These are phyloP conservation scores for Coemansia sp. DNA, from an alignment of 371 early-diverging fungal genomes.

Conservation along the genomic window DNA sequence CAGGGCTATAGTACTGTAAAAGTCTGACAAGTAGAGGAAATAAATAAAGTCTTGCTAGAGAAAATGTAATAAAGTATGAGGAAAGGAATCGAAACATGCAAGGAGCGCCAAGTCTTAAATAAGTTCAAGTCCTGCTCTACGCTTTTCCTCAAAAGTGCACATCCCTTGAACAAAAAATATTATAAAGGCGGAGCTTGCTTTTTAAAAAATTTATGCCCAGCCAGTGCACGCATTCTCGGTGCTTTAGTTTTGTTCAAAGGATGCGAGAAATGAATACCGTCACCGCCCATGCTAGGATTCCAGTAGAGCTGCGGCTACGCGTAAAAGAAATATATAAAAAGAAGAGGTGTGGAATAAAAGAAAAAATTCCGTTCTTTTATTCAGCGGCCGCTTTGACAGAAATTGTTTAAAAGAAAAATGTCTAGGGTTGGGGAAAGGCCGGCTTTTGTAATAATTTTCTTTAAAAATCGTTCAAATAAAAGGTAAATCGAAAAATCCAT, in stretches of 20 bases:
- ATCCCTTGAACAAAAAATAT: neutral
- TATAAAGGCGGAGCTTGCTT: neutral
- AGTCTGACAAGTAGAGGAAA: neutral
- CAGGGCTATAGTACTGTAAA: neutral
- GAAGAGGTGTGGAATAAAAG: neutral
- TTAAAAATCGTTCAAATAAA: neutral
- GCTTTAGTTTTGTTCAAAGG: neutral
- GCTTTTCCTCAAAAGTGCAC: neutral
- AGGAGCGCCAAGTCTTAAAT: neutral
- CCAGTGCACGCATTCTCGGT: too few species aligned
- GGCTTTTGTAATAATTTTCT: neutral
- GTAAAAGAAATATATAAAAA: too few species aligned
- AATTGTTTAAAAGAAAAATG: neutral
- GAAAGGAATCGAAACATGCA: neutral
- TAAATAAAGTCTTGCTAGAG: neutral
- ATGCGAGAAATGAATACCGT: neutral
- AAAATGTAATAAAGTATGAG: neutral
- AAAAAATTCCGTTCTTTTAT: neutral
- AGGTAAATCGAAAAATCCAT: too few species aligned
- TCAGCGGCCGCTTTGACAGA: neutral
- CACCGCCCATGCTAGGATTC: neutral
- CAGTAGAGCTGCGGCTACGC: too few species aligned
- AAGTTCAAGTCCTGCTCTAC: neutral
- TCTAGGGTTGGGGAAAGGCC: neutral
- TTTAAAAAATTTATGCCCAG: slow-evolving; percentile 1